Evolutionary conservation across 805 yeast species (phyloP), one percentile per base, ranked within the genome.

Genomic region (Clavispora fructus): DNA sequence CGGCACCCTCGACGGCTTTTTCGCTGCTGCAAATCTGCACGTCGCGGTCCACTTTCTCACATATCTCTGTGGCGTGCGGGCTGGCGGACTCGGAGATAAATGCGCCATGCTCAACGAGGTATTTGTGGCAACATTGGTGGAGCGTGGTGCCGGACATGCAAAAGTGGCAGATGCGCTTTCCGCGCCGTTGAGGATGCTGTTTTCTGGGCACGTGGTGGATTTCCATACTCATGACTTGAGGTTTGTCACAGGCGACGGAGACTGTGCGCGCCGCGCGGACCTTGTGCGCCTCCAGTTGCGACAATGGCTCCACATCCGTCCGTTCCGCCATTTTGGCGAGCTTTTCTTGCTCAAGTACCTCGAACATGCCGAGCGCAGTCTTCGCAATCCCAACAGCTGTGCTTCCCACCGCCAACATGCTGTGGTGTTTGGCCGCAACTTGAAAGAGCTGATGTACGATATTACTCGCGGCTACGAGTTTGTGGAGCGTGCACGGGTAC

Each of bases 291-390:
- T 60, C 6, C 74, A 70, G 42, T 45, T 71, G 13, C 49, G 55
- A 7, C 67, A 68, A 46, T 71, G 76, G 76, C 61, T 70, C 57
- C 57, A 57, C 19, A 43, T 71, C 14, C 55, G 59, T 39, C 76
- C 76, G 0, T 68, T 69, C 43, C 52, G 55, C 17, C 61, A 65
- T 44, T 62, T 65, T 35, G 49, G 57, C 12, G 61, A 60, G 35
- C 44, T 56, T 3, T 60, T 52, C 35, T 54, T 53, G 29, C 38
- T 51, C 33, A 54, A 54, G 16, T 49, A 46, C 19, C 43, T 55
- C 11, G 39, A 33, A 6, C 43, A 46, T 33, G 53, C 45, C 6
- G 47, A 48, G 31, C 43, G 35, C 11, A 44, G 44, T 31, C 42
- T 55, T 10, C 37, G 37, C 25, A 25, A 33, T 12, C 7, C 13